phyloP scores from a whole-genome alignment of 257 asterid genomes.

The Solanum ossicruentum region DNA sequence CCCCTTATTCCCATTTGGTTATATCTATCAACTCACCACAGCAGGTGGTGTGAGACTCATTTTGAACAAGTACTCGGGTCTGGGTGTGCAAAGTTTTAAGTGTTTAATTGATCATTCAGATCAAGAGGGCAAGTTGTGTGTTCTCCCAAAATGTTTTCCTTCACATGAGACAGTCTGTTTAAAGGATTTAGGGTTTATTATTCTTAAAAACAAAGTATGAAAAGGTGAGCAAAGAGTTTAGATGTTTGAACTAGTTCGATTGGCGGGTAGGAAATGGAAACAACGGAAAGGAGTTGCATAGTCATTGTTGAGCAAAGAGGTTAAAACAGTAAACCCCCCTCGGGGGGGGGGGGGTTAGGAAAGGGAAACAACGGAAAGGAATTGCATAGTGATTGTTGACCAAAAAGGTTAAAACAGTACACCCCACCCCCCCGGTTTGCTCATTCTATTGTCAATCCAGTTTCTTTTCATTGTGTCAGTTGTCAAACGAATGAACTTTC shows the following conservation, averaged over 20 bases:
- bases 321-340: not conserved
- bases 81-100: not conserved
- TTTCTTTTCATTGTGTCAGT: not conserved
- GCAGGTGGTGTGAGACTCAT: not conserved
- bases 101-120: not conserved
- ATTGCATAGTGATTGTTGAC: not conserved
- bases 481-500: not conserved
- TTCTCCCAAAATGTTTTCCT: not conserved
- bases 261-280: not conserved
- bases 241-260: not conserved
- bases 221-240: not conserved
- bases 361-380: not conserved
- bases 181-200: not conserved
- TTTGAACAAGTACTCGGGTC: not conserved
- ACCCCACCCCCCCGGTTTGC: too few relatives aligned
- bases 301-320: not conserved
- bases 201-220: not conserved
- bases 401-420: not conserved
- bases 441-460: not conserved
- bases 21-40: not conserved
- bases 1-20: not conserved
- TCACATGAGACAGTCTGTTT: not conserved
- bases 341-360: not conserved
- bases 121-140: not conserved
- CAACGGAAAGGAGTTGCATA: not conserved